These are phyloP conservation scores for Penicillium ochrochloron DNA, from an alignment of 495 filamentous ascomycete species.

Conservation along the genomic window DNA sequence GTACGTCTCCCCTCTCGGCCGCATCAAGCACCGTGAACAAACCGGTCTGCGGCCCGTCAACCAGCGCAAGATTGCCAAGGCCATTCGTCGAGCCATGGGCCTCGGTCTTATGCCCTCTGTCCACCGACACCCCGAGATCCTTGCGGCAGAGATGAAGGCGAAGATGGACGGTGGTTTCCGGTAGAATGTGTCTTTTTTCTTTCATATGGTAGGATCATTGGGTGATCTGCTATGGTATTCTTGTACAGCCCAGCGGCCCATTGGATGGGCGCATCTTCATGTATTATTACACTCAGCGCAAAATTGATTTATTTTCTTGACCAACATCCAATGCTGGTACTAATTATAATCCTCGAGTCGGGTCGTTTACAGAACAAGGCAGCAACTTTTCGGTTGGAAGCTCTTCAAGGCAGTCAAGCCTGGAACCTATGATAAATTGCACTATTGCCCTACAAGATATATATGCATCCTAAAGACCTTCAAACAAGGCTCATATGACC, in stretches of 20 bases:
- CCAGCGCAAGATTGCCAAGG: conserved; percentile 90
- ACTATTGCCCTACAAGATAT: background rate
- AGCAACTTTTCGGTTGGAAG: background rate
- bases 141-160: conserved; percentile 51
- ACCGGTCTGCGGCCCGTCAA: conserved; percentile 88
- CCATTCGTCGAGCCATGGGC: conserved; percentile 84
- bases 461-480: background rate
- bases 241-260: conserved; percentile 27
- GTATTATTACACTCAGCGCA: conserved; percentile 37
- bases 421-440: background rate
- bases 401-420: background rate
- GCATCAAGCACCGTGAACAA: conserved; percentile 72
- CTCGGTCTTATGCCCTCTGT: conserved; percentile 91
- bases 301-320: conserved; percentile 23
- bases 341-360: background rate
- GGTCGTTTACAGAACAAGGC: background rate
- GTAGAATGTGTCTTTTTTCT: conserved; percentile 1
- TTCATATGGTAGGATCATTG: background rate
- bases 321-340: background rate
- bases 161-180: conserved; percentile 32
- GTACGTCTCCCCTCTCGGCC: conserved; percentile 80
- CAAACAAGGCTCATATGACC: background rate
- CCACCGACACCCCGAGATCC: conserved; percentile 88
- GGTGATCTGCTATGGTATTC: conserved; percentile 17
- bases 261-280: conserved; percentile 21